Evolutionary conservation across 2,329 filamentous ascomycete species (phyloP), one percentile per base, ranked within the genome.

Genomic region (Pseudogymnoascus sp.): DNA sequence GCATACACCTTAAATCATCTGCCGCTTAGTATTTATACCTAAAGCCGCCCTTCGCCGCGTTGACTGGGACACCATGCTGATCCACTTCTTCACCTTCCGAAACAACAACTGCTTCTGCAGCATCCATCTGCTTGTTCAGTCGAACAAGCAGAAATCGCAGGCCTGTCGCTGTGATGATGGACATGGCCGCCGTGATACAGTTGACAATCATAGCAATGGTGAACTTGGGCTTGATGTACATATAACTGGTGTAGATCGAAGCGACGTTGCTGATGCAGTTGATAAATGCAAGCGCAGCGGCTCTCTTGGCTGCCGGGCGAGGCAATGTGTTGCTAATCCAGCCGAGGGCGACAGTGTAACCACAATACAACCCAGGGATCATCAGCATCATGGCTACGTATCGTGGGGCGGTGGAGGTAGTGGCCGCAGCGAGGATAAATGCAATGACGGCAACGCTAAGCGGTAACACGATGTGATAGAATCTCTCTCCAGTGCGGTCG

Each of bases 301-400:
- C 85, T 61, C 71, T 62, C 60, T 73, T 73, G 0, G 88, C 85
- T 0, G 88, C 87, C 3, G 90, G 89, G 4, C 89, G 82, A 0
- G 89, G 88, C 59, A 93, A 79, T 1, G 85, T 87, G 70, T 88
- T 90, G 54, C 82, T 84, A 65, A 92, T 90, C 89, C 89, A 94
- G 2, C 85, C 82, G 3, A 90, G 76, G 1, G 80, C 79, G 1
- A 89, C 85, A 0, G 88, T 87, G 69, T 85, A 90, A 57, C 83
- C 82, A 1, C 81, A 80, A 68, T 88, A 89, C 2, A 87, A 76
- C 0, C 84, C 82, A 0, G 83, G 78, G 1, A 83, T 78, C 84
- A 91, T 90, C 39, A 90, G 76, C 80, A 90, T 85, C 81, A 90
- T 90, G 31, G 84, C 79, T 7, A 87, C 73, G 65, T 91, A 91